Percentiles rank a stretch among this genome's conserved stretches.
Evolutionary conservation across 1,284 basidiomycete species (phyloP).

Genomic region (Malassezia vespertilionis): DNA sequence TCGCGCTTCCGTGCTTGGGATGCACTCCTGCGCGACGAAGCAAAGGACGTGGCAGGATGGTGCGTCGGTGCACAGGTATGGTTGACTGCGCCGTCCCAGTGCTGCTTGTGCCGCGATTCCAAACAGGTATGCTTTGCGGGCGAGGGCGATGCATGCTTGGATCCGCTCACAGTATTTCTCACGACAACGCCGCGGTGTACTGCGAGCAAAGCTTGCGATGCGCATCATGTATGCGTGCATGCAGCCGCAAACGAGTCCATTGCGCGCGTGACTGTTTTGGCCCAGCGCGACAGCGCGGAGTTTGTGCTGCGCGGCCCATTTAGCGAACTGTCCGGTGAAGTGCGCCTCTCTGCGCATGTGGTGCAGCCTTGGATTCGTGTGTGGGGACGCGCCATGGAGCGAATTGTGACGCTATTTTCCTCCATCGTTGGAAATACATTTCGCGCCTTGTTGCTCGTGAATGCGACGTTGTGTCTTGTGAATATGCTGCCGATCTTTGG

Average conservation of each 20-base stretch:
- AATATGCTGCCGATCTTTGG: conserved; percentile 20
- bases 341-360: not conserved
- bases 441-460: conserved; percentile 10
- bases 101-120: not conserved
- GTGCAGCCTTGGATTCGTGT: not conserved
- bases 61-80: conserved; percentile 10
- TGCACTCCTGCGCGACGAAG: not conserved
- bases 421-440: too few relatives aligned
- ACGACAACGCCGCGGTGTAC: not conserved
- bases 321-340: too few relatives aligned
- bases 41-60: conserved; percentile 5
- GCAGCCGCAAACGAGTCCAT: conserved; percentile 3
- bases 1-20: conserved; percentile 6
- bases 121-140: not conserved
- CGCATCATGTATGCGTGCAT: conserved; percentile 1
- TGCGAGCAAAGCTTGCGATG: not conserved
- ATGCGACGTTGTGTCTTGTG: conserved; percentile 14
- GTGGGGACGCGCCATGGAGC: too few relatives aligned
- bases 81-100: not conserved
- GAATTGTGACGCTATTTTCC: too few relatives aligned
- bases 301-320: conserved; percentile 12
- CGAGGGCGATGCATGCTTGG: conserved; percentile 3
- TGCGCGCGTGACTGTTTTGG: not conserved
- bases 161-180: conserved; percentile 1
- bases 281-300: not conserved